A percentile compares a stretch with the other conserved stretches of the same genome.
These are phyloP conservation scores for Fusarium napiforme DNA, from an alignment of 2,329 filamentous ascomycete species.

Conservation along the genomic window DNA sequence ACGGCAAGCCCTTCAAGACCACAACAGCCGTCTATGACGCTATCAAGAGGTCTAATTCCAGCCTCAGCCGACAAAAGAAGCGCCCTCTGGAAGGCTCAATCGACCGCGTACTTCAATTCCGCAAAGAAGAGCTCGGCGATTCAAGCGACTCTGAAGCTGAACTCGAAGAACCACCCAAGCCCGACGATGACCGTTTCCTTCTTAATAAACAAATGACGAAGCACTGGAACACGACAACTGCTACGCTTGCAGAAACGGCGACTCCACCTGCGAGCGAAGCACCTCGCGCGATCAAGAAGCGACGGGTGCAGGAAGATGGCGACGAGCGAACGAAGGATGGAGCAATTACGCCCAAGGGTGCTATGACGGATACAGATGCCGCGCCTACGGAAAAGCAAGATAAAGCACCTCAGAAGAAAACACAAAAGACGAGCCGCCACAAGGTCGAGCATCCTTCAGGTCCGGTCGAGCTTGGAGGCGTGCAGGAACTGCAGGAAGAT, in stretches of 20 bases:
- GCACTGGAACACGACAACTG: slow-evolving; percentile 45
- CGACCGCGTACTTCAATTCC: slow-evolving; percentile 79
- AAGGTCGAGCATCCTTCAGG: slow-evolving; percentile 45
- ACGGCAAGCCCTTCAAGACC: slow-evolving; percentile 60
- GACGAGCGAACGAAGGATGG: slow-evolving; percentile 39
- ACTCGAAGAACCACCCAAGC: slow-evolving; percentile 53
- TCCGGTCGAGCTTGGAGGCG: slow-evolving; percentile 44
- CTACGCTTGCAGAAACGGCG: neutral
- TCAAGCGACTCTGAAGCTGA: slow-evolving; percentile 63
- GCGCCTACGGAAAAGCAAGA: slow-evolving; percentile 40
- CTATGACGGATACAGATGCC: slow-evolving; percentile 34
- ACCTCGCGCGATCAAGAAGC: slow-evolving; percentile 47
- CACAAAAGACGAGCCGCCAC: slow-evolving; percentile 46
- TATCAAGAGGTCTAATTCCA: slow-evolving; percentile 88
- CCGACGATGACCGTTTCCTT: slow-evolving; percentile 52
- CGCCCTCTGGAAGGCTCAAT: slow-evolving; percentile 85
- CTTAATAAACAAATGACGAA: slow-evolving; percentile 57
- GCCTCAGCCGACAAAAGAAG: slow-evolving; percentile 84
- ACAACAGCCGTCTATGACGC: slow-evolving; percentile 76
- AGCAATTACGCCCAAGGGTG: slow-evolving; percentile 26
- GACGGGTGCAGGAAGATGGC: slow-evolving; percentile 45
- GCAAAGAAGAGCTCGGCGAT: slow-evolving; percentile 72
- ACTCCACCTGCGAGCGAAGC: slow-evolving; percentile 30
- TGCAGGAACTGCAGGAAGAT: neutral
- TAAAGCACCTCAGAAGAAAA: slow-evolving; percentile 47